Base-by-base conservation (phyloP, 805 yeast genomes). In the Wickerhamiella alocasiicola region DNA sequence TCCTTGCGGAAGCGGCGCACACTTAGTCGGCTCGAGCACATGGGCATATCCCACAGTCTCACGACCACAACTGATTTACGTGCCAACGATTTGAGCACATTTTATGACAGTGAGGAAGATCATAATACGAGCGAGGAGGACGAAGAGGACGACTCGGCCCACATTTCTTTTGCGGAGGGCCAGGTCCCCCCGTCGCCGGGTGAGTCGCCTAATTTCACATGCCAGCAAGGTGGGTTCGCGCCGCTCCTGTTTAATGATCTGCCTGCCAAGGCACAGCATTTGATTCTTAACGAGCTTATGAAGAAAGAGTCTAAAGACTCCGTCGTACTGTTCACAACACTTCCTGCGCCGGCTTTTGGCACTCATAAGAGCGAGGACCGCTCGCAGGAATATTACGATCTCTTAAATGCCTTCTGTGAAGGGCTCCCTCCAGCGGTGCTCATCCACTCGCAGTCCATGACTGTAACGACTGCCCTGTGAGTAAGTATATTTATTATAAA, bases 191-290 rank as follows among this genome's bases (percentile, higher is more conserved):
- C 11, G 9, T 3, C 13, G 7, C 34, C 33, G 5, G 12, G 19
- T 16, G 41, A 34, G 13, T 29, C 15, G 17, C 34, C 34, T 18
- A n/a, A 34, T 3, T 30, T 37, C 16, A 23, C 41, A 6, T 30
- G 34, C 20, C 2, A 41, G 18, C 36, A 16, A 13, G 36, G 24
- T n/a, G 45, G 36, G 4, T 20, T 18, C 9, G 21, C 32, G 12
- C 44, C 56, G 29, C 52, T 67, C 16, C 70, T 81, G 1, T 87
- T 87, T 60, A 81, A 84, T 55, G 91, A 82, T 46, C 60, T 88
- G n/a, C 94, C 96, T 0, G 91, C 94, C 6, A 74, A 75, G 49
- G 91, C 93, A 0, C 98, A 88, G 57, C 94, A 87, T 55, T 57
- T 88, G 39, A 79, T 91, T 37, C 63, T 91, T 49, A 88, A 88